phyloP scores from a whole-genome alignment of 495 filamentous ascomycete species.

The Penicillium argentinense region DNA sequence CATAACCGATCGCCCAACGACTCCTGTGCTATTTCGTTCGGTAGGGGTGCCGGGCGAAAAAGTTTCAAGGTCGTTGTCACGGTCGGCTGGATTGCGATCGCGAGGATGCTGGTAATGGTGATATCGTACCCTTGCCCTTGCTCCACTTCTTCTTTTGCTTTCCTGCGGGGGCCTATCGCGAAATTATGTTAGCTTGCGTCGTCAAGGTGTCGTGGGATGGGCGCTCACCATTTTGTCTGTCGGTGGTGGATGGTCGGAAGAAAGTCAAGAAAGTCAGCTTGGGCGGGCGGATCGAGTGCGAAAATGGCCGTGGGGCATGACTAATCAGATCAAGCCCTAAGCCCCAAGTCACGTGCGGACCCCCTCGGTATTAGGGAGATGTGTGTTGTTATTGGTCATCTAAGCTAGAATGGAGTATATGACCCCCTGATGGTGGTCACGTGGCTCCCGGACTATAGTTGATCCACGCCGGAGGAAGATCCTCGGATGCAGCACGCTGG shows the following conservation, averaged over 20 bases:
- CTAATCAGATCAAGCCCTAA: slow-evolving; percentile 41
- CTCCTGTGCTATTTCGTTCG: slow-evolving; percentile 17
- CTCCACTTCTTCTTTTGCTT: slow-evolving; percentile 99
- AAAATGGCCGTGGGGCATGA: slow-evolving; percentile 52
- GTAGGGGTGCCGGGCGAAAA: slow-evolving; percentile 6
- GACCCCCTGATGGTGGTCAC: too few species aligned
- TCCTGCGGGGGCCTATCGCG: slow-evolving; percentile 68
- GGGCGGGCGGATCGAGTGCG: slow-evolving; percentile 38
- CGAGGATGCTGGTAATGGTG: slow-evolving; percentile 16
- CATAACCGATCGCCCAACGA: slow-evolving; percentile 12
- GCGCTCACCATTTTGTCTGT: slow-evolving; percentile 53
- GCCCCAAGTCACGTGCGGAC: slow-evolving; percentile 28
- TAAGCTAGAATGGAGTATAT: too few species aligned
- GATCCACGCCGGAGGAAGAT: too few species aligned
- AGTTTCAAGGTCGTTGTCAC: slow-evolving; percentile 27
- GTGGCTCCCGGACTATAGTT: too few species aligned
- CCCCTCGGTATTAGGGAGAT: too few species aligned
- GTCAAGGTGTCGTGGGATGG: slow-evolving; percentile 1
- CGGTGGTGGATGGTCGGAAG: slow-evolving; percentile 47
- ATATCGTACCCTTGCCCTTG: slow-evolving; percentile 89
- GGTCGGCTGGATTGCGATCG: slow-evolving; percentile 19
- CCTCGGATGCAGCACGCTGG: too few species aligned
- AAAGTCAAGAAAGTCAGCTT: slow-evolving; percentile 38
- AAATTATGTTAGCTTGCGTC: slow-evolving; percentile 21
- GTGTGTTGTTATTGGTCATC: too few species aligned